A percentile compares a stretch with the other conserved stretches of the same genome.
Conservation (phyloP, 2,329 filamentous ascomycete species). For the Nakataea oryzae region DNA sequence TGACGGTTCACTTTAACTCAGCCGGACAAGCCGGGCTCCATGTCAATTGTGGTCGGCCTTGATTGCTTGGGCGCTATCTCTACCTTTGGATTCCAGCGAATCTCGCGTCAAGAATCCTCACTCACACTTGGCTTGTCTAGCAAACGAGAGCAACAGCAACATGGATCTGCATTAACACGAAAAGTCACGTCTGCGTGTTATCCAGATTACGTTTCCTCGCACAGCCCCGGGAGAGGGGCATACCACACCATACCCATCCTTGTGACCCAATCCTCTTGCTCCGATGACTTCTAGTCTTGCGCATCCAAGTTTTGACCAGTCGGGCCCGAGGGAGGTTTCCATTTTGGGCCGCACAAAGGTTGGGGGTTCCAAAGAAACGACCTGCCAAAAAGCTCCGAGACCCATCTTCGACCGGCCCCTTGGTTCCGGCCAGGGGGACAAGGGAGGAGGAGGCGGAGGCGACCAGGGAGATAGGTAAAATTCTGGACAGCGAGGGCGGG, state of each 20-base stretch:
- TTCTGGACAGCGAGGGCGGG: not conserved
- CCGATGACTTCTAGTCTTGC: too few species aligned
- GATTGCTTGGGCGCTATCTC: not conserved
- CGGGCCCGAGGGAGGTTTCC: not conserved
- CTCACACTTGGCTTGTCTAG: not conserved
- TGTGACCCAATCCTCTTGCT: too few species aligned
- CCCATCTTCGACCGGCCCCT: not conserved
- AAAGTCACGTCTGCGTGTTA: conserved; percentile 1
- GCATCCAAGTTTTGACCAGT: not conserved
- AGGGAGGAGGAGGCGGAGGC: not conserved
- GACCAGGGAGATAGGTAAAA: not conserved
- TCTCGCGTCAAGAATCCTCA: not conserved
- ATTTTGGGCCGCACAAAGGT: not conserved
- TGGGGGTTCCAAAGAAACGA: not conserved
- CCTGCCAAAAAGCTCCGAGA: not conserved
- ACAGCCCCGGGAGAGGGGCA: too few species aligned
- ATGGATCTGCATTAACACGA: conserved; percentile 2
- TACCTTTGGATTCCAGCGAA: not conserved
- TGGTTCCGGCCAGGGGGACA: not conserved
- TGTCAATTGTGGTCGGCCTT: not conserved
- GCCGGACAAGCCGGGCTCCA: too few species aligned
- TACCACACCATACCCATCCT: not conserved
- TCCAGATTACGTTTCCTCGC: not conserved
- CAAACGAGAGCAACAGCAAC: not conserved
- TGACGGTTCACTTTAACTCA: conserved; percentile 8